These are phyloP conservation scores for Torrubiella hemipterigena DNA, from an alignment of 2,329 filamentous ascomycete genomes.

Conservation along the genomic window DNA sequence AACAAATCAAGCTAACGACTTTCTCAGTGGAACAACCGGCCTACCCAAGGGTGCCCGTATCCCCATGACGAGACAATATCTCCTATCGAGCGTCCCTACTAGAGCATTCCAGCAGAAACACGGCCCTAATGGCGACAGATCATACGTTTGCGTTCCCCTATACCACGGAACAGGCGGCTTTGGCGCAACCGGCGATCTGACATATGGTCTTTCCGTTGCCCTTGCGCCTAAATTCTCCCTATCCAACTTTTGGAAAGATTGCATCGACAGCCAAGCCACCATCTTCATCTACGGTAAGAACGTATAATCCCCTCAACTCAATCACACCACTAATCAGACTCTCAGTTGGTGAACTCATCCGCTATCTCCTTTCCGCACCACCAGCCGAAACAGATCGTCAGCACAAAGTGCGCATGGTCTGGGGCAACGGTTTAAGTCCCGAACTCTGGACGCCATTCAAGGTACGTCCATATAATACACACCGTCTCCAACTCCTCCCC, in stretches of 20 bases:
- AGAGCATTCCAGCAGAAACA: conserved; percentile 12
- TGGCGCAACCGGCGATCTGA: conserved; percentile 40
- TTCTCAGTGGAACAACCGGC: conserved; percentile 57
- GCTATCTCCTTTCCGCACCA: conserved; percentile 60
- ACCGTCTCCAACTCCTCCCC: too few relatives aligned
- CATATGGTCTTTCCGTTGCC: conserved; percentile 41
- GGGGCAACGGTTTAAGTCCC: conserved; percentile 55
- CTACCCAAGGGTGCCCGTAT: conserved; percentile 54
- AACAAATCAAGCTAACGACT: background rate
- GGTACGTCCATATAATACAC: too few relatives aligned
- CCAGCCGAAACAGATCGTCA: conserved; percentile 47
- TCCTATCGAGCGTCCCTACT: conserved; percentile 11
- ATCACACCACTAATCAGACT: too few relatives aligned
- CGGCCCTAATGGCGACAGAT: conserved; percentile 29
- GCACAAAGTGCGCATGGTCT: conserved; percentile 47
- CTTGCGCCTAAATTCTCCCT: conserved; percentile 58
- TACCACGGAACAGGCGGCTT: conserved; percentile 67
- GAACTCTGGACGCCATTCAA: conserved; percentile 59
- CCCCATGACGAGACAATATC: conserved; percentile 29
- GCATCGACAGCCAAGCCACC: conserved; percentile 55
- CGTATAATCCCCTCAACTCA: background rate
- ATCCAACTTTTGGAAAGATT: conserved; percentile 59
- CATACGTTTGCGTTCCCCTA: conserved; percentile 66
- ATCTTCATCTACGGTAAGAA: conserved; percentile 50
- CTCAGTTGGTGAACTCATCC: conserved; percentile 60